A percentile compares a stretch with the other conserved stretches of the same genome.
Conservation (phyloP, 1,284 basidiomycete genomes). For the Naganishia sp. region DNA sequence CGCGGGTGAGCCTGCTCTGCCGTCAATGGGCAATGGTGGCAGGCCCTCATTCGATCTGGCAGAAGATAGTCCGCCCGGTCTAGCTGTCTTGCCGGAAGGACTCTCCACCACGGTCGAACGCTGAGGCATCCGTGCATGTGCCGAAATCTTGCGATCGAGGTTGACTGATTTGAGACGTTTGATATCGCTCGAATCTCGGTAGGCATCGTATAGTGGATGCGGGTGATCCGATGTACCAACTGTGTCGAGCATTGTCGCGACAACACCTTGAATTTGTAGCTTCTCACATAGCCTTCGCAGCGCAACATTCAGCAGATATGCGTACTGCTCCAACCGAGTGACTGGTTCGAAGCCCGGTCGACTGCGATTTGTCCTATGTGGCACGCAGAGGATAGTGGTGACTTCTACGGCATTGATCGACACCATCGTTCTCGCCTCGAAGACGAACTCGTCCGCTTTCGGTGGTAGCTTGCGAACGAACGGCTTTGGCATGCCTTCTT, state of each 20-base stretch:
- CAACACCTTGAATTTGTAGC: slow-evolving; percentile 68
- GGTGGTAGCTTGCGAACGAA: slow-evolving; percentile 70
- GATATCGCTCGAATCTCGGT: slow-evolving; percentile 83
- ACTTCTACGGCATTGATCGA: slow-evolving; percentile 51
- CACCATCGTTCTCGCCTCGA: slow-evolving; percentile 62
- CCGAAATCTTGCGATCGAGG: slow-evolving; percentile 85
- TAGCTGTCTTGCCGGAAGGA: slow-evolving; percentile 81
- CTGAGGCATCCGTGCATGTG: slow-evolving; percentile 86
- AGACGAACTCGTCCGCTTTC: slow-evolving; percentile 73
- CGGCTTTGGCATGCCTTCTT: slow-evolving; percentile 43
- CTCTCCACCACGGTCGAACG: slow-evolving; percentile 94
- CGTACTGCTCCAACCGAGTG: slow-evolving; percentile 93
- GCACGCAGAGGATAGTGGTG: slow-evolving; percentile 66
- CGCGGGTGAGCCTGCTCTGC: slow-evolving; percentile 15
- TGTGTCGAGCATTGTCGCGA: slow-evolving; percentile 19
- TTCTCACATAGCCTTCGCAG: slow-evolving; percentile 86
- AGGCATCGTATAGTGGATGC: slow-evolving; percentile 56
- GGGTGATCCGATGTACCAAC: slow-evolving; percentile 12
- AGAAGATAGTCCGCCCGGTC: slow-evolving; percentile 17
- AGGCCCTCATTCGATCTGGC: slow-evolving; percentile 17
- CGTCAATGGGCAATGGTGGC: slow-evolving; percentile 16
- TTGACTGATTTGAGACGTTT: slow-evolving; percentile 90
- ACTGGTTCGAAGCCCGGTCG: slow-evolving; percentile 83
- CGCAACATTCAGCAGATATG: slow-evolving; percentile 94
- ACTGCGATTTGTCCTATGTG: slow-evolving; percentile 69